A percentile compares a stretch with the other conserved stretches of the same genome.
These are phyloP conservation scores for Pichia sp. DNA, from an alignment of 1,139 yeast species.

Conservation along the genomic window DNA sequence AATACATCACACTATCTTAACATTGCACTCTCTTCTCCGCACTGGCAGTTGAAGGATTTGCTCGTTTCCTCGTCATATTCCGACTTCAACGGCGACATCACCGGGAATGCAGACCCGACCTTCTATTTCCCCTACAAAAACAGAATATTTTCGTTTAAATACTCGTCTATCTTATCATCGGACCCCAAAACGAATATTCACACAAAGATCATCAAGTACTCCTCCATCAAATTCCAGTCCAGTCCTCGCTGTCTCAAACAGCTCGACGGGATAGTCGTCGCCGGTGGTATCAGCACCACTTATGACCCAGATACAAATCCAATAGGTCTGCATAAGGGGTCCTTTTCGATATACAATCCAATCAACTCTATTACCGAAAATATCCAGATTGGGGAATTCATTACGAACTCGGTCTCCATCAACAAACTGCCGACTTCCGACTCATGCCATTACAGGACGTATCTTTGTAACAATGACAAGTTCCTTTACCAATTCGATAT, in stretches of 20 bases:
- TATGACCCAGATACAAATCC: conserved; percentile 1
- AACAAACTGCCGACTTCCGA: conserved; percentile 35
- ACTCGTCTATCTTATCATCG: neutral
- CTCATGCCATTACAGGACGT: conserved; percentile 47
- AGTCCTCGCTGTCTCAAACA: conserved; percentile 74
- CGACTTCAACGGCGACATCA: neutral
- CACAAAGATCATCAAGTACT: neutral
- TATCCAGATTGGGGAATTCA: conserved; percentile 70
- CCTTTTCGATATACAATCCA: conserved; percentile 27
- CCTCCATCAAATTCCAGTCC: conserved; percentile 42
- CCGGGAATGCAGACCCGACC: conserved; percentile 1
- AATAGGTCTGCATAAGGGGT: conserved; percentile 15
- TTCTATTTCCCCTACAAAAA: conserved; percentile 50
- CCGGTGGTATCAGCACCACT: conserved; percentile 60
- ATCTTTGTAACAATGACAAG: conserved; percentile 81
- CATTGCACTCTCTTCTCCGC: conserved; percentile 34
- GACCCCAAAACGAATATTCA: neutral
- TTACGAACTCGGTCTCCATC: conserved; percentile 78
- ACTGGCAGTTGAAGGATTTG: conserved; percentile 88
- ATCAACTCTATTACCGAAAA: conserved; percentile 47
- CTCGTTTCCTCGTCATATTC: conserved; percentile 45
- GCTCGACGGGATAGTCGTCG: conserved; percentile 54
- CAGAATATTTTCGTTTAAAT: conserved; percentile 39
- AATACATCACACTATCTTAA: conserved; percentile 12
- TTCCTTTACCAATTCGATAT: conserved; percentile 66